These are phyloP conservation scores for Sanghuangporus baumii DNA, from an alignment of 1,284 basidiomycete species.

Conservation along the genomic window DNA sequence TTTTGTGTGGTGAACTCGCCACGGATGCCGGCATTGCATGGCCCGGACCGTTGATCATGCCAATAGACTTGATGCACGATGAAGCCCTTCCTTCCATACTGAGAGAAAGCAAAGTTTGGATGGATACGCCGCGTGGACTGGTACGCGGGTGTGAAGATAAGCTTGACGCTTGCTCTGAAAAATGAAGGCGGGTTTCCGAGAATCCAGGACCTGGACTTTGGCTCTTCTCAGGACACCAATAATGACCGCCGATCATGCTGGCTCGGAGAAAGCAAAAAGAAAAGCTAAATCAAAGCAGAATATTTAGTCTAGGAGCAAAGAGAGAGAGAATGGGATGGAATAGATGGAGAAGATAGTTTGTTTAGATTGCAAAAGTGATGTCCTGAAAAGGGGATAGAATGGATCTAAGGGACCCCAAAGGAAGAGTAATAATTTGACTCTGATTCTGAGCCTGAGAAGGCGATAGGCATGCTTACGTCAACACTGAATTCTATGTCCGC, in stretches of 20 bases:
- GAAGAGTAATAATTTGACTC: not conserved
- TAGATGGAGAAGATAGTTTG: not conserved
- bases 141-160: not conserved
- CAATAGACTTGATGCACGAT: not conserved
- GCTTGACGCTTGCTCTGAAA: not conserved
- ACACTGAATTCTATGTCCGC: not conserved
- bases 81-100: not conserved
- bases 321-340: not conserved
- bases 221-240: not conserved
- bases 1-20: not conserved
- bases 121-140: not conserved
- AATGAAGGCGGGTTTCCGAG: not conserved
- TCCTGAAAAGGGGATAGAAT: not conserved
- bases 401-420: not conserved
- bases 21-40: not conserved
- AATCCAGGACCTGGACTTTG: not conserved
- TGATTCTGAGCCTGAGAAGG: not conserved
- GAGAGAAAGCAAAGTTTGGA: too few species aligned
- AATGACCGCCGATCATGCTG: constrained; percentile 1
- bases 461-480: not conserved
- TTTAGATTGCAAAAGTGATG: not conserved
- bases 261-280: not conserved
- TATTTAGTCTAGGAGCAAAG: not conserved
- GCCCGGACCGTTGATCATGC: not conserved
- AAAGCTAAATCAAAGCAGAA: not conserved